Evolutionary conservation across 345 rosid species (phyloP).

Genomic region (Excoecaria cochinchinensis): DNA sequence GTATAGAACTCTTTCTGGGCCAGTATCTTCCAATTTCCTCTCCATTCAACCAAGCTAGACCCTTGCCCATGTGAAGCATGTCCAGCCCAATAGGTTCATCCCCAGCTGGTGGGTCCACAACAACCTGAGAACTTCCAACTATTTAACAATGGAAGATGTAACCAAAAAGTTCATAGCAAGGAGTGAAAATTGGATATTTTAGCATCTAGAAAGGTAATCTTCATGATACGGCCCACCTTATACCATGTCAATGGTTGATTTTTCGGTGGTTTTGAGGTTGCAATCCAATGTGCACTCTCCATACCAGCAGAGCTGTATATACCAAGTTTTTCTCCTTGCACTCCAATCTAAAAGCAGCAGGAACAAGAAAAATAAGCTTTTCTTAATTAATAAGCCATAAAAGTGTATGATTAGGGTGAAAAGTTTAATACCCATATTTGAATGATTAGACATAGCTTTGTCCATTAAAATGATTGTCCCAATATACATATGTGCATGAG

Average conservation of each 20-base stretch:
- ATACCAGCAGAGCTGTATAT: conserved; percentile 55
- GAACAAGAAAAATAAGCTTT: background rate
- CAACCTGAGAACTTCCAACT: conserved; percentile 44
- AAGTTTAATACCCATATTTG: too few species aligned
- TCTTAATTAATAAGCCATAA: too few species aligned
- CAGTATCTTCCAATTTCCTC: conserved; percentile 95
- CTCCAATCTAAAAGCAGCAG: conserved; percentile 55
- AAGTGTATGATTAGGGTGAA: too few species aligned
- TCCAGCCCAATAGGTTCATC: conserved; percentile 86
- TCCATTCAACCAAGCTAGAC: conserved; percentile 97
- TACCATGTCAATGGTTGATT: conserved; percentile 86
- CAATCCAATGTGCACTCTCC: conserved; percentile 55
- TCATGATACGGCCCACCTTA: conserved; percentile 49
- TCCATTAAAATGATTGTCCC: too few species aligned
- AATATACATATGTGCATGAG: too few species aligned
- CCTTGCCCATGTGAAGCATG: conserved; percentile 92
- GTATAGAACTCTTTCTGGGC: conserved; percentile 49
- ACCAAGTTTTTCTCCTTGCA: conserved; percentile 74
- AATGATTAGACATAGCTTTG: too few species aligned
- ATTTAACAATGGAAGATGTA: background rate
- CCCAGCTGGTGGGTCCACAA: conserved; percentile 72
- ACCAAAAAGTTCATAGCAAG: background rate
- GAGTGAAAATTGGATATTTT: background rate
- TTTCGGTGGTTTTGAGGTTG: conserved; percentile 63
- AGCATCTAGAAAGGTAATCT: conserved; percentile 3